Percentiles rank a stretch among this genome's conserved stretches.
Conservation (phyloP, 768 basidiomycete species). For the Chiua virens region DNA sequence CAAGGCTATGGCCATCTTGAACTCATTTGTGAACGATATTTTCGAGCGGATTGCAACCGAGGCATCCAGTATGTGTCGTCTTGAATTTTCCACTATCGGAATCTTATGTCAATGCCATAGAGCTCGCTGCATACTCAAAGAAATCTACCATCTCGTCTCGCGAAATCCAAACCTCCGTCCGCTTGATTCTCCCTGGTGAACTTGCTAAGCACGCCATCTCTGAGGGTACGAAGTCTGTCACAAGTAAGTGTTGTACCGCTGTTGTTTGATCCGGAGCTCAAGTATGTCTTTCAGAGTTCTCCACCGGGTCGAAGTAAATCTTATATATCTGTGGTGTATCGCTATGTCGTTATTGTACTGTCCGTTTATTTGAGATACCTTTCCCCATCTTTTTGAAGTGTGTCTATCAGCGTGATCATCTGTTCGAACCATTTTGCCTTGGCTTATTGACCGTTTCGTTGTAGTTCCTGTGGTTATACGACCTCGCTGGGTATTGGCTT, state of each 20-base stretch:
- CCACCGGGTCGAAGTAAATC: constrained; percentile 54
- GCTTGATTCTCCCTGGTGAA: constrained; percentile 83
- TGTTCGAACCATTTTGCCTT: too few species aligned
- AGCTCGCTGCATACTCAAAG: constrained; percentile 85
- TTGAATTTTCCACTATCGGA: neutral
- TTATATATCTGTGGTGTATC: constrained; percentile 29
- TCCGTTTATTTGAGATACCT: constrained; percentile 33
- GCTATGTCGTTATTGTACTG: constrained; percentile 35
- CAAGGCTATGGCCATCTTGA: constrained; percentile 83
- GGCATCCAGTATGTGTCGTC: constrained; percentile 55
- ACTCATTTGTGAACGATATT: constrained; percentile 85
- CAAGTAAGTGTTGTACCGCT: constrained; percentile 45
- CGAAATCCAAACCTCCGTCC: constrained; percentile 84
- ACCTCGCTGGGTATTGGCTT: too few species aligned
- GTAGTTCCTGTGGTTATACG: too few species aligned
- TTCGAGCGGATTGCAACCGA: constrained; percentile 79
- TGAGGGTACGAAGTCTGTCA: constrained; percentile 76
- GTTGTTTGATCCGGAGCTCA: constrained; percentile 1
- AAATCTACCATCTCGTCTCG: constrained; percentile 91
- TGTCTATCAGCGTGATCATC: neutral
- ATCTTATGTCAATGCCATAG: constrained; percentile 31
- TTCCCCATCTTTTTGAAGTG: neutral
- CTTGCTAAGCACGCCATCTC: constrained; percentile 88
- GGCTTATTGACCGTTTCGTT: too few species aligned
- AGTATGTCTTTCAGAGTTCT: constrained; percentile 47